Conservation (phyloP, 2,329 filamentous ascomycete species). For the Endocalyx cinctus region DNA sequence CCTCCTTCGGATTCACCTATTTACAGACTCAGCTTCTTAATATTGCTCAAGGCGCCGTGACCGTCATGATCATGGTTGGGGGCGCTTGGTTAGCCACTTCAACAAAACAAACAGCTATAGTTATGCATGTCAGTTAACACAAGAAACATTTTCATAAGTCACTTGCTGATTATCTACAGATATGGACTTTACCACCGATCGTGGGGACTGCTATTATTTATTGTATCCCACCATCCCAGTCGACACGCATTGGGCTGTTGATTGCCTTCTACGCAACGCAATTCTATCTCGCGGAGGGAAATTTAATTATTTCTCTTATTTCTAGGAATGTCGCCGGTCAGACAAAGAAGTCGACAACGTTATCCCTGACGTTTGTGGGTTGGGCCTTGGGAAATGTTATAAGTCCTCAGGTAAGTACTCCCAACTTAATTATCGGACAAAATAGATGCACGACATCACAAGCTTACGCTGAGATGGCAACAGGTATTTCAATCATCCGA, state of each 20-base stretch:
- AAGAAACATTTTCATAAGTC: too few relatives aligned
- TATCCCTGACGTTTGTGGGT: constrained; percentile 52
- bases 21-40: constrained; percentile 33
- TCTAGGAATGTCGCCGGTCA: constrained; percentile 54
- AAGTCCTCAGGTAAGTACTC: constrained; percentile 46
- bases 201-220: constrained; percentile 54
- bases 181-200: constrained; percentile 28
- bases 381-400: constrained; percentile 53
- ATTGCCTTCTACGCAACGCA: constrained; percentile 56
- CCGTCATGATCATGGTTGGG: constrained; percentile 27
- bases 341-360: constrained; percentile 53
- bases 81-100: too few relatives aligned
- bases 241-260: constrained; percentile 47
- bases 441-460: too few relatives aligned
- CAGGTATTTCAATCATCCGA: constrained; percentile 32
- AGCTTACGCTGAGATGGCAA: too few relatives aligned
- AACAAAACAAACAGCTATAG: too few relatives aligned
- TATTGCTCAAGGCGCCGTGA: constrained; percentile 35
- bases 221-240: constrained; percentile 44
- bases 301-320: constrained; percentile 46
- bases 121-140: too few relatives aligned
- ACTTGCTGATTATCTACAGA: too few relatives aligned
- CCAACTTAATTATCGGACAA: too few relatives aligned
- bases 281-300: constrained; percentile 54
- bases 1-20: constrained; percentile 31